Evolutionary conservation across 2,329 filamentous ascomycete species (phyloP).

Genomic region (Ceratocystiopsis brevicomis): DNA sequence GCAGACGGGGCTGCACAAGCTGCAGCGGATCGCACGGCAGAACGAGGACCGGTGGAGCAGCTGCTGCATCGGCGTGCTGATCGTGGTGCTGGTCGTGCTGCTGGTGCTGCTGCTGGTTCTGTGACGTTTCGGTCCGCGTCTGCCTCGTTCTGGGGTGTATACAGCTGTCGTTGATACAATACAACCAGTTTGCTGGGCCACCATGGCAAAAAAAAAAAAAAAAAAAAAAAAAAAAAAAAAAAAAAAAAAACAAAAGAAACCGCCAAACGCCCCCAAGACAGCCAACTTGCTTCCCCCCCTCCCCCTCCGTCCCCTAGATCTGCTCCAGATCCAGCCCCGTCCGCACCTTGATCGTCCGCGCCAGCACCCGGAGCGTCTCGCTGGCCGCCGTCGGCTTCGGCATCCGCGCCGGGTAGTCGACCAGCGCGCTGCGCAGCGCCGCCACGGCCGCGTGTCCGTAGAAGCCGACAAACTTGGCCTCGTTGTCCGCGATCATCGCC

Average conservation of each 20-base stretch:
- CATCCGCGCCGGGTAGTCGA: conserved; percentile 50
- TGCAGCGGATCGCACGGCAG: conserved; percentile 64
- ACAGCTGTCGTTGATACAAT: too few species aligned
- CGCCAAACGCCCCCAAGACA: too few species aligned
- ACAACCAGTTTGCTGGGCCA: too few species aligned
- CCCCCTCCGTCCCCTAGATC: too few species aligned
- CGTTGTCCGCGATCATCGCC: conserved; percentile 52
- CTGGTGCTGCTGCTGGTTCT: conserved; percentile 57
- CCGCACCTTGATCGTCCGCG: conserved; percentile 29
- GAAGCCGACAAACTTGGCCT: conserved; percentile 57
- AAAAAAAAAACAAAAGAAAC: too few species aligned
- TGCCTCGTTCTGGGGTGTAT: too few species aligned
- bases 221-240: too few species aligned
- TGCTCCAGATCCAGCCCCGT: conserved; percentile 25
- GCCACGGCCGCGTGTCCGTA: conserved; percentile 64
- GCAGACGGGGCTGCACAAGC: conserved; percentile 69
- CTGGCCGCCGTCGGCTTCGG: conserved; percentile 28
- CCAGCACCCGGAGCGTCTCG: conserved; percentile 32
- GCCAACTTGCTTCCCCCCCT: too few species aligned
- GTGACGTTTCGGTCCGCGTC: conserved; percentile 15
- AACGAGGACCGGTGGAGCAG: conserved; percentile 82
- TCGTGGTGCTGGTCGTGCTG: conserved; percentile 72
- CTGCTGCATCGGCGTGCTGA: conserved; percentile 78
- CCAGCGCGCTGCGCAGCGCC: conserved; percentile 47
- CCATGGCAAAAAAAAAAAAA: too few species aligned